phyloP scores from a whole-genome alignment of 2,329 filamentous ascomycete genomes.

The Fulvia fulva region DNA sequence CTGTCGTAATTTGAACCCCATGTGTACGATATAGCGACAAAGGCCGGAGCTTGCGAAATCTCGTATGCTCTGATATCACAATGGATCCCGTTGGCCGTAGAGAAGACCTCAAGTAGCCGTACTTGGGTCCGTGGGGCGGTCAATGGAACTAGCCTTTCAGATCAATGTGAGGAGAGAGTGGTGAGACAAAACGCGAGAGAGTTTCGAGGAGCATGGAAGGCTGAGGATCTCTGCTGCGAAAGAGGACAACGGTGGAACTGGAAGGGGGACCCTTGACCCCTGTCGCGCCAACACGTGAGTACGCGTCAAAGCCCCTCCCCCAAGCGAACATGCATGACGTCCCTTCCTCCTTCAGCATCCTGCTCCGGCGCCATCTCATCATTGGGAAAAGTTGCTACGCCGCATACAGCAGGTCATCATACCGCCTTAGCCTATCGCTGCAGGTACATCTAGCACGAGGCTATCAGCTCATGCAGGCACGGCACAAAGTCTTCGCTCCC shows the following conservation, averaged over 20 bases:
- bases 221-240: too few relatives aligned
- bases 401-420: background rate
- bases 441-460: slow-evolving; percentile 19
- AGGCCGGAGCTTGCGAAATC: background rate
- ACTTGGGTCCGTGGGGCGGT: background rate
- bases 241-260: too few relatives aligned
- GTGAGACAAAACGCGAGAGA: too few relatives aligned
- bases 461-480: slow-evolving; percentile 11
- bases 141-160: too few relatives aligned
- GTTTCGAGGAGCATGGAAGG: too few relatives aligned
- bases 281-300: too few relatives aligned
- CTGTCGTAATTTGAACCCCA: background rate
- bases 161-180: too few relatives aligned
- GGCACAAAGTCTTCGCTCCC: slow-evolving; percentile 13
- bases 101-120: background rate
- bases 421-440: slow-evolving; percentile 20
- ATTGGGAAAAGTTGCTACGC: background rate
- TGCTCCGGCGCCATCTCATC: background rate
- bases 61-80: background rate
- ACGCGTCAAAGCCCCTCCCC: too few relatives aligned
- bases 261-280: too few relatives aligned
- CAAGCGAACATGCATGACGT: background rate
- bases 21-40: background rate
- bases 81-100: background rate
- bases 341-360: background rate